Evolutionary conservation across 805 yeast genomes (phyloP).

Genomic region (Candida cerambycidarum): DNA sequence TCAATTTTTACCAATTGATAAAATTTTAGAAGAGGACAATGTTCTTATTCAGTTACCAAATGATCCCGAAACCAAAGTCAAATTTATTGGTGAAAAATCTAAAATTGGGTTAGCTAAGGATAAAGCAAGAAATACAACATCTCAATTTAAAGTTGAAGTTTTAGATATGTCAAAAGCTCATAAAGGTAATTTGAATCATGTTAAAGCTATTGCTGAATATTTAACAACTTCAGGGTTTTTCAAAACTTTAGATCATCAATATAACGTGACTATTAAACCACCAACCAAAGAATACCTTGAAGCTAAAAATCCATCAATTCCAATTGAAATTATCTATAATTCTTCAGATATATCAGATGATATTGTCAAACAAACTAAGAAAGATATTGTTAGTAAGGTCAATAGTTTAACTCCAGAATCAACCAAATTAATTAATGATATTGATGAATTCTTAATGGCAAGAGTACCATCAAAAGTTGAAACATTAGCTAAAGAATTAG

Average conservation of each 20-base stretch:
- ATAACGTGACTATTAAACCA: constrained; percentile 39
- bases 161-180: constrained; percentile 90
- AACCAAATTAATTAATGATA: constrained; percentile 57
- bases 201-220: constrained; percentile 68
- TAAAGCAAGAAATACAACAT: constrained; percentile 58
- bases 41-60: constrained; percentile 59
- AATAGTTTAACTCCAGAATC: constrained; percentile 70
- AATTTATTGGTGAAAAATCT: constrained; percentile 59
- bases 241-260: constrained; percentile 34
- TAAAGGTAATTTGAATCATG: constrained; percentile 74
- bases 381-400: constrained; percentile 68
- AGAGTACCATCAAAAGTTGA: constrained; percentile 45
- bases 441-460: constrained; percentile 59
- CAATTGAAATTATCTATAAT: constrained; percentile 61
- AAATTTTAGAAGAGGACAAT: constrained; percentile 50
- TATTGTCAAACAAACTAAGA: constrained; percentile 58
- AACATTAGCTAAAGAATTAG: constrained; percentile 42
- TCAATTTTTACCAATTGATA: constrained; percentile 60
- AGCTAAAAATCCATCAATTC: constrained; percentile 41
- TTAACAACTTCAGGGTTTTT: constrained; percentile 55
- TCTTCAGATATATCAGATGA: constrained; percentile 44
- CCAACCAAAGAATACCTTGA: constrained; percentile 40
- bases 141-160: constrained; percentile 58
- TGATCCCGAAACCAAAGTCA: constrained; percentile 47
- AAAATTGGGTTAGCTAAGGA: constrained; percentile 62